These are phyloP conservation scores for Schizosaccharomyces lindneri DNA, from an alignment of 805 yeast species.

Conservation along the genomic window DNA sequence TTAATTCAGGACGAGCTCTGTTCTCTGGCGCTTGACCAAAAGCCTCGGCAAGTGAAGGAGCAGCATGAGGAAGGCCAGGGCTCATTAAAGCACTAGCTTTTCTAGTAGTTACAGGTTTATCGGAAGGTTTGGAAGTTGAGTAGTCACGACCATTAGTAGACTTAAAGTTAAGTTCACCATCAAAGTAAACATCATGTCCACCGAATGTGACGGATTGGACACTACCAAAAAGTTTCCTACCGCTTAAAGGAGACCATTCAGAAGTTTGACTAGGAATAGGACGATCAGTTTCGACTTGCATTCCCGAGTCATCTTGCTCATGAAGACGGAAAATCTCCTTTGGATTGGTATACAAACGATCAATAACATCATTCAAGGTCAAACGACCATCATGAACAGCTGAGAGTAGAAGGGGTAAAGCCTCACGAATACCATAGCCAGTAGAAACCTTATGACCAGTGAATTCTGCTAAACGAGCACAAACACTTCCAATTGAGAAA, in stretches of 20 bases:
- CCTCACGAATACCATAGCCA: slow-evolving; percentile 58
- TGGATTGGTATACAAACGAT: slow-evolving; percentile 60
- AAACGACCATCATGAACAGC: slow-evolving; percentile 56
- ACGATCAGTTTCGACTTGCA: slow-evolving; percentile 71
- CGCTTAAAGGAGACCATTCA: slow-evolving; percentile 30
- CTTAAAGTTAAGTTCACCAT: slow-evolving; percentile 42
- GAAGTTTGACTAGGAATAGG: slow-evolving; percentile 14
- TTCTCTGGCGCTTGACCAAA: background rate
- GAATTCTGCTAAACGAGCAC: slow-evolving; percentile 44
- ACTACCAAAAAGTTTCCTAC: slow-evolving; percentile 40
- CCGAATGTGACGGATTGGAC: slow-evolving; percentile 69
- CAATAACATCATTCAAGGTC: slow-evolving; percentile 44
- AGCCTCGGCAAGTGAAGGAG: slow-evolving; percentile 4
- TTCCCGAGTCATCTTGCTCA: slow-evolving; percentile 41
- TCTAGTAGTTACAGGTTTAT: slow-evolving; percentile 15
- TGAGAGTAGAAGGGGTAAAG: slow-evolving; percentile 54
- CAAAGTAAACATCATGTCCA: slow-evolving; percentile 59
- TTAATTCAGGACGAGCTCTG: background rate
- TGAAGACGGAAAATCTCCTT: slow-evolving; percentile 59
- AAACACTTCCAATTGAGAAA: slow-evolving; percentile 63
- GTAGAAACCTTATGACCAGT: slow-evolving; percentile 34
- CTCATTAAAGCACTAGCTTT: slow-evolving; percentile 8
- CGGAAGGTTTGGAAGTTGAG: slow-evolving; percentile 11
- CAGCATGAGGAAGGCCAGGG: slow-evolving; percentile 13
- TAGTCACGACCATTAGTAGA: slow-evolving; percentile 37